These are phyloP conservation scores for Spiraea crenata DNA, from an alignment of 331 rosid genomes.

Conservation along the genomic window DNA sequence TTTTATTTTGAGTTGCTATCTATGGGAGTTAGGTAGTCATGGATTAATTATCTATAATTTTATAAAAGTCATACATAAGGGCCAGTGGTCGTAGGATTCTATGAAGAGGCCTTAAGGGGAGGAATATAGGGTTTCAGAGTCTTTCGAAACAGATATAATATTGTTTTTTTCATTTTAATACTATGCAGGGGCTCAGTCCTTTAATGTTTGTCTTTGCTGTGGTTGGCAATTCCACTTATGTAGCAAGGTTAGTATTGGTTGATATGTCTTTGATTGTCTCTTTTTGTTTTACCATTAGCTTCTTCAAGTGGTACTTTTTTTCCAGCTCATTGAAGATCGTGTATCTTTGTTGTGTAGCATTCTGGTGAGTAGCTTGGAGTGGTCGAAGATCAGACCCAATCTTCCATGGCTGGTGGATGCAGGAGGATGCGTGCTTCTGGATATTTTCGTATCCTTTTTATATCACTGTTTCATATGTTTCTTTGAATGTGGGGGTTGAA, in stretches of 20 bases:
- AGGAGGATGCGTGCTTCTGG: constrained; percentile 69
- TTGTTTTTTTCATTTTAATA: not conserved
- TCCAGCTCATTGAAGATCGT: not conserved
- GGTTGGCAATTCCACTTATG: constrained; percentile 70
- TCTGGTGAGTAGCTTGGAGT: constrained; percentile 60
- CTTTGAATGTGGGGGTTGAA: not conserved
- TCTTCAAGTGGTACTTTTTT: not conserved
- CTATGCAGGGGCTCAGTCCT: constrained; percentile 77
- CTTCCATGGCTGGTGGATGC: constrained; percentile 91
- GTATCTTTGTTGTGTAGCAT: constrained; percentile 45
- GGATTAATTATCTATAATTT: not conserved
- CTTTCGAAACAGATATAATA: not conserved
- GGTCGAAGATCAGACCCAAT: constrained; percentile 68
- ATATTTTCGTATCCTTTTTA: constrained; percentile 57
- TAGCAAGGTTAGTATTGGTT: constrained; percentile 51
- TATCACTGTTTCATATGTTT: not conserved
- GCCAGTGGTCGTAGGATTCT: no score
- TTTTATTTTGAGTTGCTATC: not conserved
- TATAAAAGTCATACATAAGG: not conserved
- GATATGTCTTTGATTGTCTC: not conserved
- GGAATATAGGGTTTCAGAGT: no score
- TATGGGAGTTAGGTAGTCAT: not conserved
- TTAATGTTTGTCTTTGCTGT: constrained; percentile 81
- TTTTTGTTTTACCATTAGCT: not conserved
- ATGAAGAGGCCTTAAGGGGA: no score